Evolutionary conservation across 1,284 basidiomycete species (phyloP).

Genomic region (Moesziomyces globuligerus): DNA sequence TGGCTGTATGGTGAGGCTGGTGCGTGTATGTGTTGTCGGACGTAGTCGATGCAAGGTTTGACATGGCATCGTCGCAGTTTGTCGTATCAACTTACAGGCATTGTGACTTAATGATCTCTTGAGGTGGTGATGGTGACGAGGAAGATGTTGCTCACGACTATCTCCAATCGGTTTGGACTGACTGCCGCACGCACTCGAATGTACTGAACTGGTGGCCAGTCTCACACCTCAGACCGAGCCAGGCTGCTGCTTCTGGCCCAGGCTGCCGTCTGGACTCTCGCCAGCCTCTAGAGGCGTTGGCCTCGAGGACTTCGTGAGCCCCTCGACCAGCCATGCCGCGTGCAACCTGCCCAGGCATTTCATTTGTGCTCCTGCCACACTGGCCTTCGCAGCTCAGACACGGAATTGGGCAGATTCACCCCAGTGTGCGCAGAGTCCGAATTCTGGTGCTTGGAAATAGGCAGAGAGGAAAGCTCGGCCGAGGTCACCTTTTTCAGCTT

Average conservation of each 20-base stretch:
- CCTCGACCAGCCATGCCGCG: background rate
- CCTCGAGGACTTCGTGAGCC: too few relatives aligned
- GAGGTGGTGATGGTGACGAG: conserved; percentile 51
- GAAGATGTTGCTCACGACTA: conserved; percentile 32
- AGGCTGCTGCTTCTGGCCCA: background rate
- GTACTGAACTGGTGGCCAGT: background rate
- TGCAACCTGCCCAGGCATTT: background rate
- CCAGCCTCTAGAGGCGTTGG: too few relatives aligned
- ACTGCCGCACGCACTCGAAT: background rate
- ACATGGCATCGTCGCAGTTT: conserved; percentile 18
- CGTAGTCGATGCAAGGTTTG: conserved; percentile 21
- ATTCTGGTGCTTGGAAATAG: background rate
- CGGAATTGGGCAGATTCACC: too few relatives aligned
- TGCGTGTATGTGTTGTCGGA: background rate
- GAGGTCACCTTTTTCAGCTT: background rate
- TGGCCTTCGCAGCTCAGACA: too few relatives aligned
- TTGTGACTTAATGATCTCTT: conserved; percentile 53
- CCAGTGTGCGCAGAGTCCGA: background rate
- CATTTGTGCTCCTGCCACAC: too few relatives aligned
- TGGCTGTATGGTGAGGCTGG: background rate
- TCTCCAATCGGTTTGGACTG: conserved; percentile 41
- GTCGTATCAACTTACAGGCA: conserved; percentile 48
- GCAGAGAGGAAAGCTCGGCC: background rate
- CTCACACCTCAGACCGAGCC: background rate
- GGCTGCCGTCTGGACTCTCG: too few relatives aligned